A percentile compares a stretch with the other conserved stretches of the same genome.
phyloP scores from a whole-genome alignment of 345 rosid species.

The Salix purpurea region DNA sequence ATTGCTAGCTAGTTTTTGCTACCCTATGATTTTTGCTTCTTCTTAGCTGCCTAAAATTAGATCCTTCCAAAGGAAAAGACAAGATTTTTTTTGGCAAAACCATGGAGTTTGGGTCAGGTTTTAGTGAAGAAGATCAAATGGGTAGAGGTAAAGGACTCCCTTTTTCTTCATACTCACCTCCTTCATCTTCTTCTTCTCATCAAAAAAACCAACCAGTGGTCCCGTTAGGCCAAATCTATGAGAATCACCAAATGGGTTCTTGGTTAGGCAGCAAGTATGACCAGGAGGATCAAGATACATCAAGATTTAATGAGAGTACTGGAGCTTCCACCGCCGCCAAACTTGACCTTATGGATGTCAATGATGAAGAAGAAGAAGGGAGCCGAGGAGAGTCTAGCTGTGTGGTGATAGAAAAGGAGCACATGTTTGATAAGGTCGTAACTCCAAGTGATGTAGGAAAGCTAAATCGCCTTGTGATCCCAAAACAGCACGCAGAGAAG shows the following conservation, averaged over 20 bases:
- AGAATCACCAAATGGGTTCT: constrained; percentile 23
- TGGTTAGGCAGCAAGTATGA: constrained; percentile 34
- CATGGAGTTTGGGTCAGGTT: constrained; percentile 32
- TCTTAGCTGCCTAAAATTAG: background rate
- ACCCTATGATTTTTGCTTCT: background rate
- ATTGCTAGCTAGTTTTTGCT: background rate
- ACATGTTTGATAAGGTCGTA: constrained; percentile 56
- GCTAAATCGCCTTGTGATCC: constrained; percentile 57
- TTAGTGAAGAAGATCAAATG: constrained; percentile 25
- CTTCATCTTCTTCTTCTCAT: constrained; percentile 14
- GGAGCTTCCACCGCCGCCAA: background rate
- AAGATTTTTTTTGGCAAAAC: background rate
- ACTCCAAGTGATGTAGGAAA: constrained; percentile 72
- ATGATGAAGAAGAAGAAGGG: constrained; percentile 18
- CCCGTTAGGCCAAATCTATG: constrained; percentile 9
- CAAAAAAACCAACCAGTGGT: background rate
- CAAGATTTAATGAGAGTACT: background rate
- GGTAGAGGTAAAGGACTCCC: constrained; percentile 27
- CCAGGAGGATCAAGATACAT: constrained; percentile 21
- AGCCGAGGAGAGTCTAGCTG: constrained; percentile 8
- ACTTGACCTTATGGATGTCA: constrained; percentile 18
- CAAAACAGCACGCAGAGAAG: constrained; percentile 73
- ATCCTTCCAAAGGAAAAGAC: background rate
- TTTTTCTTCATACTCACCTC: constrained; percentile 17
- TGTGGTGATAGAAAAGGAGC: constrained; percentile 40